These are phyloP conservation scores for Ploettnerulaceae sp. DNA, from an alignment of 2,329 filamentous ascomycete genomes.

Conservation along the genomic window DNA sequence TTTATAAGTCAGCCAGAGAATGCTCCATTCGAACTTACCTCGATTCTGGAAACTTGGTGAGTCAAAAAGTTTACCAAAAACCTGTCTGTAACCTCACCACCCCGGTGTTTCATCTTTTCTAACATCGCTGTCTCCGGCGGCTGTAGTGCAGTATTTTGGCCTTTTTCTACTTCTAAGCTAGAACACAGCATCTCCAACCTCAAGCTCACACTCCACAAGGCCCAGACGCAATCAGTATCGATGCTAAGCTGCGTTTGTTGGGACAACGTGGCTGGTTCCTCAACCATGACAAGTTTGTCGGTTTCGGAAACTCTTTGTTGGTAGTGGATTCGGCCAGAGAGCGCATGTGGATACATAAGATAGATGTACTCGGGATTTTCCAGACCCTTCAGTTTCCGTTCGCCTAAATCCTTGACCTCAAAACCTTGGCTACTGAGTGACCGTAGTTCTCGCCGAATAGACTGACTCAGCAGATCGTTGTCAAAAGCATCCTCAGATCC, in stretches of 20 bases:
- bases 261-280: slow-evolving; percentile 53
- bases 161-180: slow-evolving; percentile 66
- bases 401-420: slow-evolving; percentile 92
- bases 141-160: slow-evolving; percentile 53
- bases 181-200: slow-evolving; percentile 92
- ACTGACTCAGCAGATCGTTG: slow-evolving; percentile 67
- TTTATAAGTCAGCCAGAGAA: slow-evolving; percentile 14
- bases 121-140: slow-evolving; percentile 79
- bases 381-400: slow-evolving; percentile 91
- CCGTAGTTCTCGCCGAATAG: slow-evolving; percentile 82
- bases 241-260: slow-evolving; percentile 65
- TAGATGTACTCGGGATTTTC: slow-evolving; percentile 97
- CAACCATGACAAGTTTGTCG: slow-evolving; percentile 39
- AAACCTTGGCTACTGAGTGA: slow-evolving; percentile 88
- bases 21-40: slow-evolving; percentile 55
- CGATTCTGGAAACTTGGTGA: slow-evolving; percentile 91
- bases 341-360: slow-evolving; percentile 85
- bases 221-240: slow-evolving; percentile 74
- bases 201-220: slow-evolving; percentile 82
- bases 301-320: slow-evolving; percentile 41
- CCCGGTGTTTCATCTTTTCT: slow-evolving; percentile 65
- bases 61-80: slow-evolving; percentile 88
- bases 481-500: slow-evolving; percentile 70
- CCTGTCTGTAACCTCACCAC: slow-evolving; percentile 81
- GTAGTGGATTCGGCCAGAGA: slow-evolving; percentile 73